Evolutionary conservation across 1,284 basidiomycete genomes (phyloP), one percentile per base, ranked within the genome.

Genomic region (Trametes versicolor): DNA sequence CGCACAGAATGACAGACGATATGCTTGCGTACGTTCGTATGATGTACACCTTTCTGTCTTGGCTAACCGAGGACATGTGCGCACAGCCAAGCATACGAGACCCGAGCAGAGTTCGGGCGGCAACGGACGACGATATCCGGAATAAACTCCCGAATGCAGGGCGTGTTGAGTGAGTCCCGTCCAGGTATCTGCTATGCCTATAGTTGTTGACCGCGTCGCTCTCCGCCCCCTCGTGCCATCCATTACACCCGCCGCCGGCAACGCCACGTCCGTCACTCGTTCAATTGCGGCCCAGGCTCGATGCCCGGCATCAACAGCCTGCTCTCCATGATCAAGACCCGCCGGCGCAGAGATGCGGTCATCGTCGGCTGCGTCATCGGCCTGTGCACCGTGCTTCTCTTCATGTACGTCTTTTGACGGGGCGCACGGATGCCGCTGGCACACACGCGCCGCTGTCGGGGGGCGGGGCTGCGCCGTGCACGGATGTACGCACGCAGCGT

Each of bases 221-320:
- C 55, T 59, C 29, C 9, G 21, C 47, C 36, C 7, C 53, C 17
- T 45, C 25, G 36, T 9, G 32, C 21, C 45, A 52, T 39, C 19
- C 53, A 45, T 49, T 23, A 34, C 29, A 23, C 25, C 49, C 8
- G 27, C 43, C 7, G 60, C 58, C 52, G 52, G 12, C 10, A 17
- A 39, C 51, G 17, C 39, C 49, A 32, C 27, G 27, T 27, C 6
- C 29, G 49, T 32, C 49, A 32, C 49, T 2, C 49, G 13, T 23
- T 12, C 15, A 25, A 36, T 41, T 29, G 60, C 62, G 55, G 32
- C 66, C 58, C 74, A 93, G 95, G 86, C 71, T 91, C 94, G 37
- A 92, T 99, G 77, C 97, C 98, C 12, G 97, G 96, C 1, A 90
- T 99, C 69, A 97, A 97, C 79, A 94, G 91, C 67, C 79, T 99